Evolutionary conservation across 192 early-diverging fungal genomes (phyloP), one percentile per base, ranked within the genome.

Genomic region (Geosiphon pyriformis): DNA sequence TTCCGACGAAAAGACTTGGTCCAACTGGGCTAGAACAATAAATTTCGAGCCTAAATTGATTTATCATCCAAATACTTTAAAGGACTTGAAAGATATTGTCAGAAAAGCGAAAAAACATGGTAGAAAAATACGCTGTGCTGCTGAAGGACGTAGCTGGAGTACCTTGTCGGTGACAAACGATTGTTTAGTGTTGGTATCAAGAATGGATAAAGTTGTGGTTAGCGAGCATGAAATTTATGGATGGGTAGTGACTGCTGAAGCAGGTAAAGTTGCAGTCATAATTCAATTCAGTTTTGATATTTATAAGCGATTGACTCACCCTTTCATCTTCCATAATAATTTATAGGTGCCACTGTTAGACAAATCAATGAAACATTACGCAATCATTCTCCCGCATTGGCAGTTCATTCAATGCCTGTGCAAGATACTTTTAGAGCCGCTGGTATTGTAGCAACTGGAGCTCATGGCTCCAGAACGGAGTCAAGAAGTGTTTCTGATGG

Each of bases 181-280:
- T 42, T 42, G 15, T 42, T 15, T 42, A 15, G 37, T 42, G 6
- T 10, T 42, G 6, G 37, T 42, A 42, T 15, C 7, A 10, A 15
- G 15, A 10, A 42, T 42, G 37, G 7, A 42, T 42, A 6, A 42
- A 42, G 15, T 42, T 15, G 7, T 10, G 15, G 37, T 42, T 6
- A 15, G 15, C 6, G 15, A 42, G 37, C 6, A 15, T 42, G 37
- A 42, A 42, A 42, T 10, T 6, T 42, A 42, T 42, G 37, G 37
- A 42, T 76, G 72, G 71, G 69, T 61, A 0, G 75, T 74, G 7
- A 73, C 47, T n/a, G 46, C 75, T 37, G 78, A 74, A 61, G 67
- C 61, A 2, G 78, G 78, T 47, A 69, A 70, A 23, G 33, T 35
- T 42, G 15, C 15, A 10, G 15, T 42, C 37, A 42, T 42, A 42